phyloP scores from a whole-genome alignment of 306 rosid genomes.

The Quercus rubra region DNA sequence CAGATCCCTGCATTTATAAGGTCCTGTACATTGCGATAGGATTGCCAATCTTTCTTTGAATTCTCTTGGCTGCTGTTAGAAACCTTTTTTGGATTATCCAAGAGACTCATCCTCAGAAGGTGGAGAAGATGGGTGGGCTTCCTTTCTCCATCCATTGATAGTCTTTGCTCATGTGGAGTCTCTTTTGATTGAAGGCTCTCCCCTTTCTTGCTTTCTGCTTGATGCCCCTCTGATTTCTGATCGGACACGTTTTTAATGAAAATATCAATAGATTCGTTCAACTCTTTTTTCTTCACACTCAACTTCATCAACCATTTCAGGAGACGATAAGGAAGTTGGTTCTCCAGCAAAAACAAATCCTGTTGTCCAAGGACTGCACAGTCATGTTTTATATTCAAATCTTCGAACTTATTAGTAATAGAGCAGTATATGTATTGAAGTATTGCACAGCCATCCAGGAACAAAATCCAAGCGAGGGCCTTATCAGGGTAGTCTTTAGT shows the following conservation, averaged over 20 bases:
- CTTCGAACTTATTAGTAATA: accelerated
- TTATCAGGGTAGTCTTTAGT: background rate
- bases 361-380: background rate
- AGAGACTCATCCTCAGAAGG: background rate
- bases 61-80: background rate
- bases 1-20: slow-evolving; percentile 17
- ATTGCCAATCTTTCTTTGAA: background rate
- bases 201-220: too few relatives aligned
- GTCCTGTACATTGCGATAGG: slow-evolving; percentile 15
- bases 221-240: too few relatives aligned
- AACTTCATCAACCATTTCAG: slow-evolving; percentile 4
- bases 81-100: background rate
- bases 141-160: background rate
- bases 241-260: background rate
- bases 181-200: too few relatives aligned
- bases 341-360: slow-evolving; percentile 26
- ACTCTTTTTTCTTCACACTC: background rate
- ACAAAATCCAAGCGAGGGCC: slow-evolving; percentile 4
- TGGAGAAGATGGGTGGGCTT: slow-evolving; percentile 13
- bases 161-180: too few relatives aligned
- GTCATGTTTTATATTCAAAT: background rate
- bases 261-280: accelerated
- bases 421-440: background rate
- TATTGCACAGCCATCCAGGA: slow-evolving; percentile 20
- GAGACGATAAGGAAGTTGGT: slow-evolving; percentile 18